Percentiles rank a stretch among this genome's conserved stretches.
Evolutionary conservation across 2,329 filamentous ascomycete species (phyloP).

Genomic region (Emmonsiellopsis sp.): DNA sequence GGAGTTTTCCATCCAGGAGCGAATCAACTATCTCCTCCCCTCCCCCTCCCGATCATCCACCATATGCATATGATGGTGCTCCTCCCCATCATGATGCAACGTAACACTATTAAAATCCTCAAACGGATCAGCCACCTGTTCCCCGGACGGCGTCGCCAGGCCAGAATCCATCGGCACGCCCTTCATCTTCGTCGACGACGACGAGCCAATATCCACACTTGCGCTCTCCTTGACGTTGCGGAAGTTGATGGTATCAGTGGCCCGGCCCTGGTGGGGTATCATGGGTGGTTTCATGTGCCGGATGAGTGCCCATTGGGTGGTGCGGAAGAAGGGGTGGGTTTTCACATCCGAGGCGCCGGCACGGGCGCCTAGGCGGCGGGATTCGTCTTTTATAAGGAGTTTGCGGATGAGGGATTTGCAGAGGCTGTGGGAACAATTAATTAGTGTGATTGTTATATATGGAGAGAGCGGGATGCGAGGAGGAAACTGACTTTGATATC

Average conservation of each 20-base stretch:
- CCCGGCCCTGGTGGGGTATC: slow-evolving; percentile 80
- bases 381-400: slow-evolving; percentile 95
- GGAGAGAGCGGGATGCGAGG: neutral
- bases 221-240: slow-evolving; percentile 95
- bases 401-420: slow-evolving; percentile 97
- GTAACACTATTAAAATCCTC: slow-evolving; percentile 99
- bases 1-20: no score
- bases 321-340: slow-evolving; percentile 87
- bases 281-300: slow-evolving; percentile 98
- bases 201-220: slow-evolving; percentile 61
- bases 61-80: slow-evolving; percentile 28
- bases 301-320: slow-evolving; percentile 92
- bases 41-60: slow-evolving; percentile 8
- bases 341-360: slow-evolving; percentile 97
- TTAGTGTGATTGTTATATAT: neutral
- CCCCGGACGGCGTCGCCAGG: slow-evolving; percentile 72
- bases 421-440: slow-evolving; percentile 47
- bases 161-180: slow-evolving; percentile 82
- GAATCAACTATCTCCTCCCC: neutral
- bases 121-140: slow-evolving; percentile 72
- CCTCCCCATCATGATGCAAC: slow-evolving; percentile 89
- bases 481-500: slow-evolving; percentile 71
- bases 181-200: slow-evolving; percentile 43
- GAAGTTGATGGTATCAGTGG: slow-evolving; percentile 93
- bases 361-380: slow-evolving; percentile 80